Evolutionary conservation across 140 eudicot species (phyloP), one percentile per base, ranked within the genome.

Genomic region (Erigeron philadelphicus): DNA sequence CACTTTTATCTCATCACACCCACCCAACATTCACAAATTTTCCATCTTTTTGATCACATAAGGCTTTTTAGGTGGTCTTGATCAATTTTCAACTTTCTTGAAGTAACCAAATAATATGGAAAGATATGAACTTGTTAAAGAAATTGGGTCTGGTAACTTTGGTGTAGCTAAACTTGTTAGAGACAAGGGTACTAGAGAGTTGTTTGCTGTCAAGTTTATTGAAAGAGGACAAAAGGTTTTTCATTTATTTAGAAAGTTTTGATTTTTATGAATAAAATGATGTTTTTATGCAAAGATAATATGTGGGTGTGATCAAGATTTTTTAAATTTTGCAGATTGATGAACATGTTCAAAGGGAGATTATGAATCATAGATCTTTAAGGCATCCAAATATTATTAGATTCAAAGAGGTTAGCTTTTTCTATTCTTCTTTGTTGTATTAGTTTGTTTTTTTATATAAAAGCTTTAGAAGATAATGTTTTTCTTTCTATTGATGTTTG

Each of bases 331-430:
- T 78, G 85, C 84, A 91, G 96, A 84, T 92, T 77, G 98, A 92
- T 83, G 98, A 92, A 65, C 94, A 79, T 84, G 98, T 88, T 6
- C 84, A 80, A 42, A 84, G 97, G 82, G 97, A 91, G 50, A 88
- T 91, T 12, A 79, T 88, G 74, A 91, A 91, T 77, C 97, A 91
- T 72, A 81, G 97, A 65, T 86, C 90, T 55, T 74, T 91, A 72
- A 87, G 75, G 66, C 97, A 91, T 84, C 95, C 96, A 11, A 88
- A 88, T 75, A 91, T 91, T 11, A 81, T 92, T 64, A 81, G 92
- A 62, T 92, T 92, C 80, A 92, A 92, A 78, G 98, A 92, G 95
- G 98, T 88, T 50, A 17, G 41, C 17, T 35, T 6, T 11, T 5
- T 46, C 9, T 38, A 55, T 38, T 62, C 18, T 42, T 9, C 8